phyloP scores from a whole-genome alignment of 2,329 filamentous ascomycete genomes.

The Thielaviopsis punctulata region DNA sequence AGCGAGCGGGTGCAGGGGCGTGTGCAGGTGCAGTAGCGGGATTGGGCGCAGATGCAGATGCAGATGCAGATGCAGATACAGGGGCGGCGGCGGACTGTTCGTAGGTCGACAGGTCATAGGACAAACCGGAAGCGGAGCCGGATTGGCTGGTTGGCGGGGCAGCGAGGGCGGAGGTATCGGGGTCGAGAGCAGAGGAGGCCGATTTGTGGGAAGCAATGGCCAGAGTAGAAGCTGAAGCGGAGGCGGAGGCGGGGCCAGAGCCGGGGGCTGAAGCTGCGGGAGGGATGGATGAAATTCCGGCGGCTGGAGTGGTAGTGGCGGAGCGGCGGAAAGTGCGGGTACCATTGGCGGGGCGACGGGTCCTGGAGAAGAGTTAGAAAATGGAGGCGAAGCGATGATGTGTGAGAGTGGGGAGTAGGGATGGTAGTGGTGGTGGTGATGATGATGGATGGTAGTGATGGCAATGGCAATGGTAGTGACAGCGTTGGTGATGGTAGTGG shows the following conservation, averaged over 20 bases:
- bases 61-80: neutral
- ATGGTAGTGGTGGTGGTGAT: no score
- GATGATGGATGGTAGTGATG: no score
- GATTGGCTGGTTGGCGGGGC: neutral
- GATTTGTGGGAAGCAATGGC: slow-evolving; percentile 22
- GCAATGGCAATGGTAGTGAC: no score
- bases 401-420: neutral
- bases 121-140: neutral
- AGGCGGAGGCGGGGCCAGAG: no score
- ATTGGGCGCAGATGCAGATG: slow-evolving; percentile 16
- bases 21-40: slow-evolving; percentile 16
- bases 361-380: slow-evolving; percentile 24
- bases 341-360: slow-evolving; percentile 41
- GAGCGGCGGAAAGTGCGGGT: slow-evolving; percentile 48
- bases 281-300: slow-evolving; percentile 22
- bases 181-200: slow-evolving; percentile 20
- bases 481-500: no score
- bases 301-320: slow-evolving; percentile 37
- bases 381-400: neutral
- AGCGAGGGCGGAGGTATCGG: neutral
- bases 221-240: no score
- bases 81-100: slow-evolving; percentile 16
- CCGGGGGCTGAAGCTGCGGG: slow-evolving; percentile 21
- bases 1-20: slow-evolving; percentile 40
- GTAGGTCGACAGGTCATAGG: slow-evolving; percentile 16